A percentile compares a stretch with the other conserved stretches of the same genome.
These are phyloP conservation scores for Sorghum bicolor DNA, from an alignment of 176 grass and related monocot species.

Conservation along the genomic window Sorghum_bicolor_NCBIv3 NC_012879.2:5696001-5696500, in stretches of 20 bases:
- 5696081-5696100: background rate
- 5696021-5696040: background rate
- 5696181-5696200: background rate
- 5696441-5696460: background rate
- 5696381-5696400: slow-evolving; percentile 10
- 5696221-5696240: background rate
- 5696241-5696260: background rate
- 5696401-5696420: background rate
- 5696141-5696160: background rate
- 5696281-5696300: background rate
- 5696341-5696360: background rate
- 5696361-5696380: too few relatives aligned
- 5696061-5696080: too few relatives aligned
- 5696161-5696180: background rate
- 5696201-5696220: too few relatives aligned
- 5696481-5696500: background rate
- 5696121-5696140: background rate
- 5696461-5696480: background rate
- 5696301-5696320: background rate
- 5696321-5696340: background rate
- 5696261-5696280: too few relatives aligned
- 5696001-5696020: background rate
- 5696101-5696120: background rate
- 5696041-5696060: background rate
- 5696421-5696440: background rate